Percentiles rank a stretch among this genome's conserved stretches.
phyloP scores from a whole-genome alignment of 176 grass and related monocot genomes.

The Guadua angustifolia region DNA sequence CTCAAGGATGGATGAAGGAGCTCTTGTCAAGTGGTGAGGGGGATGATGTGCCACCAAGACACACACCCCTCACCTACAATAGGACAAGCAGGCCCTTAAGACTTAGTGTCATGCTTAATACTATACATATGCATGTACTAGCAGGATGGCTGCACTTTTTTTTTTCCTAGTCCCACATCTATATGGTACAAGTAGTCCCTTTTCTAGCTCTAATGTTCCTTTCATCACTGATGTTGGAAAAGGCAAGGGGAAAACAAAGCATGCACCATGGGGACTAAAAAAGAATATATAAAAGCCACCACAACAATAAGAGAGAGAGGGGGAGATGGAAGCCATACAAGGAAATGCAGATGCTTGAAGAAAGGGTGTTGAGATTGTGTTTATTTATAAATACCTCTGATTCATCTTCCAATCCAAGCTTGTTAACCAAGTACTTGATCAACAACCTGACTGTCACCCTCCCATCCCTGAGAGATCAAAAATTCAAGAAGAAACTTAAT shows the following conservation, averaged over 20 bases:
- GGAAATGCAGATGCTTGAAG: constrained; percentile 28
- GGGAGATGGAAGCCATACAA: background rate
- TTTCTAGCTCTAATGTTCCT: constrained; percentile 65
- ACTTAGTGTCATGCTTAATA: constrained; percentile 30
- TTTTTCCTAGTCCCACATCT: constrained; percentile 48
- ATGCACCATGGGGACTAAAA: constrained; percentile 40
- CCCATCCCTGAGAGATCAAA: constrained; percentile 65
- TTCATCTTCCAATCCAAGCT: constrained; percentile 77
- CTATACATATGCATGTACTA: background rate
- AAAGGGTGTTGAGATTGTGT: background rate
- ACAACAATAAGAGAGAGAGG: background rate
- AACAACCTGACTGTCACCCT: constrained; percentile 71
- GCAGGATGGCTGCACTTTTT: background rate
- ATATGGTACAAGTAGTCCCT: constrained; percentile 51
- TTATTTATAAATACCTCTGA: constrained; percentile 62
- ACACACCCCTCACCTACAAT: constrained; percentile 65
- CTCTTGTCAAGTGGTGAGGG: constrained; percentile 51
- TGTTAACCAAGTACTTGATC: constrained; percentile 85
- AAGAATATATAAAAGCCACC: constrained; percentile 32
- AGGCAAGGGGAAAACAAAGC: constrained; percentile 39
- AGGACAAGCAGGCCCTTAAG: constrained; percentile 12
- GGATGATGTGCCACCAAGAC: constrained; percentile 63
- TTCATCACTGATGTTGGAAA: constrained; percentile 61
- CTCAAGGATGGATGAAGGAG: constrained; percentile 19
- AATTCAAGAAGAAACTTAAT: background rate